These are phyloP conservation scores for Neonectria hederae DNA, from an alignment of 2,329 filamentous ascomycete genomes.

Conservation along the genomic window DNA sequence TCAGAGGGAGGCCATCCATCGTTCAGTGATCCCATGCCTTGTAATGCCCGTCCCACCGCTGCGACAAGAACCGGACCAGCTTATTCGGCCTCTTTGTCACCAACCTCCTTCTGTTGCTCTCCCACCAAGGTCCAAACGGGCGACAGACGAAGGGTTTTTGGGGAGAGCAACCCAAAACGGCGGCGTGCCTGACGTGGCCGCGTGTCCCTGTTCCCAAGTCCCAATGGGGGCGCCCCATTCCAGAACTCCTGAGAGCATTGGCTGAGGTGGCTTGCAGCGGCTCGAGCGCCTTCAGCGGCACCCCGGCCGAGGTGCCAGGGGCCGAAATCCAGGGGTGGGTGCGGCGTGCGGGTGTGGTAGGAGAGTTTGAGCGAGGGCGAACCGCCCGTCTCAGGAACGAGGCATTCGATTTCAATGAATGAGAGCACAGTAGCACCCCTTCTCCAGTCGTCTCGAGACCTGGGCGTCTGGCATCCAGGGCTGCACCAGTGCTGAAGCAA, in stretches of 20 bases:
- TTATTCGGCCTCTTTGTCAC: background rate
- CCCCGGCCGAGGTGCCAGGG: slow-evolving; percentile 24
- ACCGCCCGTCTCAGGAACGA: slow-evolving; percentile 32
- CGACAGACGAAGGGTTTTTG: slow-evolving; percentile 7
- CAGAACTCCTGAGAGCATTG: slow-evolving; percentile 38
- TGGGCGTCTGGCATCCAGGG: background rate
- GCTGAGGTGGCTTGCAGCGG: slow-evolving; percentile 38
- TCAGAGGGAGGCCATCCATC: background rate
- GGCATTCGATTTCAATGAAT: slow-evolving; percentile 15
- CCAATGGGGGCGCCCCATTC: slow-evolving; percentile 43
- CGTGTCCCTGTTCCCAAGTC: slow-evolving; percentile 38
- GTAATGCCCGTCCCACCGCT: background rate
- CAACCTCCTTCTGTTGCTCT: slow-evolving; percentile 1
- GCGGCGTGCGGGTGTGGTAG: slow-evolving; percentile 3
- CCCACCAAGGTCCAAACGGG: slow-evolving; percentile 11
- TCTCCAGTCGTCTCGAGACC: slow-evolving; percentile 13
- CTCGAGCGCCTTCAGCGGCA: slow-evolving; percentile 35
- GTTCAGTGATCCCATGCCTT: background rate
- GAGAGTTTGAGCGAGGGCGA: slow-evolving; percentile 11
- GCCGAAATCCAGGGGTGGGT: slow-evolving; percentile 9
- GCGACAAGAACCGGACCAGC: slow-evolving; percentile 12
- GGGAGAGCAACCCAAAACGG: slow-evolving; percentile 14
- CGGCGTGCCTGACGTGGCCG: slow-evolving; percentile 31
- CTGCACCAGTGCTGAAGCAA: background rate
- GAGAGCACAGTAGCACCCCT: background rate